Evolutionary conservation across 768 basidiomycete genomes (phyloP), one percentile per base, ranked within the genome.

Genomic region (Lactarius akahatsu): DNA sequence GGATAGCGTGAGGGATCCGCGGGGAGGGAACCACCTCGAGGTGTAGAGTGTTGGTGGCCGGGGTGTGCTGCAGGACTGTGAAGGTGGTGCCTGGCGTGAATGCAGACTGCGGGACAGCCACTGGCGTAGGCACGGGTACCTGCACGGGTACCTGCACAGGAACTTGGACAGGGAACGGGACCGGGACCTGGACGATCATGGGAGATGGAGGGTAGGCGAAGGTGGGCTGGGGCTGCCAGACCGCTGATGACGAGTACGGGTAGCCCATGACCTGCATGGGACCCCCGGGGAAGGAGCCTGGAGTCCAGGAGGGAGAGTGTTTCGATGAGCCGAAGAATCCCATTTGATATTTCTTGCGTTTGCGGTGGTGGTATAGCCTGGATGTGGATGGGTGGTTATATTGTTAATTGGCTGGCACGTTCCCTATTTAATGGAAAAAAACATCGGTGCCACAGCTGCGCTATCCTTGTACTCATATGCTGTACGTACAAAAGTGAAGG

Each of bases 281-380:
- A 50, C 64, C 47, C 9, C 1, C 9, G 32, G 64, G 65, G 26
- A 28, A 66, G 13, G 59, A 66, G 3, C 32, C 36, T 32, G 0
- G 43, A 3, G 65, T 66, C 65, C 65, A 66, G 7, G 38, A 2
- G 3, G 28, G 59, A 11, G 64, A 16, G 9, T 52, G 34, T 30
- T 18, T 66, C 34, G 13, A 30, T 41, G 34, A 40, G 52, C 28
- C 8, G 18, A 55, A 54, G 9, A 55, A 54, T 3, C 20, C 52
- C 54, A 65, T 65, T 43, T 59, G 41, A 41, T 54, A 38, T 8
- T 58, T 8, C 6, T 11, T 28, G 18, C 6, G 50, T 28, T 11
- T 11, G 26, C 18, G 1, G 18, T 34, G 41, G 40, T 40, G 5
- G 18, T 43, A 11, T 43, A 18, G 16, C 16, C 4, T 43, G 43